These are phyloP conservation scores for Colletotrichum lindemuthianum DNA, from an alignment of 2,329 filamentous ascomycete genomes.

Conservation along the genomic window DNA sequence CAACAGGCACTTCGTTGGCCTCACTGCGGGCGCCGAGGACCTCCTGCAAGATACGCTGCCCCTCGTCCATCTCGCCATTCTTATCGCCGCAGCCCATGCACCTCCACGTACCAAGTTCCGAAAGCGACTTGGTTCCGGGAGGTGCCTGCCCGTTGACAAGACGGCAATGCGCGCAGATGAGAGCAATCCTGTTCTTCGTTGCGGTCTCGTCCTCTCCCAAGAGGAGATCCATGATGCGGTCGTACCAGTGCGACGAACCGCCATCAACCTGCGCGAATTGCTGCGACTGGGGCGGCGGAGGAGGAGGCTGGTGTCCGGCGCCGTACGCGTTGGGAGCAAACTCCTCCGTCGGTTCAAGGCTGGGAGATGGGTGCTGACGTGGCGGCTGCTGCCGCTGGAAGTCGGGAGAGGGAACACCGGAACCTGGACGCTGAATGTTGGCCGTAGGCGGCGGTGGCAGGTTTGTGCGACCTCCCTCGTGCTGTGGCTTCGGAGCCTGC, in stretches of 20 bases:
- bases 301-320: constrained; percentile 43
- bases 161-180: constrained; percentile 85
- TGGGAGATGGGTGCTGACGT: constrained; percentile 40
- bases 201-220: constrained; percentile 95
- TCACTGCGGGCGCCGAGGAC: constrained; percentile 55
- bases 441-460: constrained; percentile 70
- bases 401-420: constrained; percentile 42
- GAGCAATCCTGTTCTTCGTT: constrained; percentile 86
- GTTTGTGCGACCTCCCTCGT: constrained; percentile 53
- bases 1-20: constrained; percentile 14
- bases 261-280: constrained; percentile 31
- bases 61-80: constrained; percentile 86
- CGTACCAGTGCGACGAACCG: constrained; percentile 80
- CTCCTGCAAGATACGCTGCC: constrained; percentile 76
- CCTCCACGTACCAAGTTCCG: constrained; percentile 87
- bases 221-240: constrained; percentile 89
- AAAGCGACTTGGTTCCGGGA: constrained; percentile 79
- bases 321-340: constrained; percentile 79
- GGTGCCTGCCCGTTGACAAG: constrained; percentile 97
- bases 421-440: constrained; percentile 62
- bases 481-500: constrained; percentile 32
- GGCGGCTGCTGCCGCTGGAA: constrained; percentile 21
- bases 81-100: constrained; percentile 84
- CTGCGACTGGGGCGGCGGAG: constrained; percentile 36
- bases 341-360: constrained; percentile 63